Base-by-base conservation (phyloP, 768 basidiomycete genomes). In the Amanita fuliginea region DNA sequence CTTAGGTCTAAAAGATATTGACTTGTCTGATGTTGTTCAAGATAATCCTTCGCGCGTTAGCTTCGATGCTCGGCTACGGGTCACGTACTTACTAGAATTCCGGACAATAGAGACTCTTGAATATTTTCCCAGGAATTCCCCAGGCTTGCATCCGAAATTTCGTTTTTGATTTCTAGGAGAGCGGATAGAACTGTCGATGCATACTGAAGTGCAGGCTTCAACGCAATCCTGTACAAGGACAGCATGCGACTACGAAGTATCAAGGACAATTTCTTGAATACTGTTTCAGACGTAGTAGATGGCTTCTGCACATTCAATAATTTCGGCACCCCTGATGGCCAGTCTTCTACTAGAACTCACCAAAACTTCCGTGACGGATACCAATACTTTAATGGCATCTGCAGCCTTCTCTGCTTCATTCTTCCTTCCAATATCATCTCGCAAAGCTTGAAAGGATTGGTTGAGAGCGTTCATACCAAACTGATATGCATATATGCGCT, bases 31-130 rank as follows among this genome's bases (percentile, higher is more conserved):
- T 57, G 47, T 14, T 54, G 54, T 42, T 72, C 71, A 13, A 67
- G 58, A 39, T 62, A 60, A 53, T 63, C 64, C 61, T 64, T 45
- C 33, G 33, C 44, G 11, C 26, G 18, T 59, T 55, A 3, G 64
- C 60, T 33, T 62, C 39, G 19, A 56, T 58, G 49, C 59, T 59
- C 57, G 60, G 37, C 36, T 19, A 26, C 32, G 50, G 45, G 41
- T 28, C 11, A 32, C 35, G 14, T 22, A 54, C 68, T 55, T 55
- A 77, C 77, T 52, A 78, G 57, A 30, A 78, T 53, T 3, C 80
- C 78, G 3, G 80, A 76, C 18, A 83, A 56, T n/a, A 80, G 52
- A 8, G 71, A 65, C 24, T 68, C 56, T 30, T 73, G 68, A 9
- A 72, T 62, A 10, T 49, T 53, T 59, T 78, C 75, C 78, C 80